These are phyloP conservation scores for Penicillium sp. DNA, from an alignment of 2,329 filamentous ascomycete genomes.

Conservation along the genomic window DNA sequence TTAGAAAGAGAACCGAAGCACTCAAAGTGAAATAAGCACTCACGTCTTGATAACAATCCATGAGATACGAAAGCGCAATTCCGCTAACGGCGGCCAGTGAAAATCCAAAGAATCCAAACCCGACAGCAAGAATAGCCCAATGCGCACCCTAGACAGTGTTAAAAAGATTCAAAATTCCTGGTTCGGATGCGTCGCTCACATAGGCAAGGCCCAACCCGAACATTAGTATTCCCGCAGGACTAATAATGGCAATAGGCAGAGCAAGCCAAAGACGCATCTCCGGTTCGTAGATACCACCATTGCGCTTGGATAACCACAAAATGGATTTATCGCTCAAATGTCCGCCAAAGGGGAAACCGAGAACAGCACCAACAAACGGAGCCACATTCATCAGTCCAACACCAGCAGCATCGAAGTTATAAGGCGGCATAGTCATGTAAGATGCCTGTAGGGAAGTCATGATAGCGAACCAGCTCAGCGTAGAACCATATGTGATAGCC, in stretches of 20 bases:
- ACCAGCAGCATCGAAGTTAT: conserved; percentile 40
- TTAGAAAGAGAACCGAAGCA: background rate
- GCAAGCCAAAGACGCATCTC: conserved; percentile 45
- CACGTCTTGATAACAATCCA: conserved; percentile 35
- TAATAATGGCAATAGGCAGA: conserved; percentile 29
- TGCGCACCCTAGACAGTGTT: conserved; percentile 23
- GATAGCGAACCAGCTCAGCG: conserved; percentile 42
- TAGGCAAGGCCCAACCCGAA: conserved; percentile 40
- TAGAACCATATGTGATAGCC: conserved; percentile 41
- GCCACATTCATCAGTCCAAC: conserved; percentile 45
- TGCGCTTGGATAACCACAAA: conserved; percentile 38
- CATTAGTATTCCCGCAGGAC: conserved; percentile 39
- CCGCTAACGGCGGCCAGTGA: conserved; percentile 23
- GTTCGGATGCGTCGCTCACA: conserved; percentile 1
- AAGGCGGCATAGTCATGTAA: conserved; percentile 40
- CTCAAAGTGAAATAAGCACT: background rate
- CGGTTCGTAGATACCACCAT: conserved; percentile 46
- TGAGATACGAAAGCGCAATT: conserved; percentile 30
- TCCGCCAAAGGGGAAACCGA: conserved; percentile 39
- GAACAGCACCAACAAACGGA: conserved; percentile 41
- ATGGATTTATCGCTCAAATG: conserved; percentile 42
- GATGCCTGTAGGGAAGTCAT: conserved; percentile 40
- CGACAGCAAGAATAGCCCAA: conserved; percentile 31
- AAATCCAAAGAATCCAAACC: conserved; percentile 24
- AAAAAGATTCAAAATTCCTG: background rate